Evolutionary conservation across 345 rosid species (phyloP), one percentile per base, ranked within the genome.

Genomic region (Euphorbia pulcherrima): DNA sequence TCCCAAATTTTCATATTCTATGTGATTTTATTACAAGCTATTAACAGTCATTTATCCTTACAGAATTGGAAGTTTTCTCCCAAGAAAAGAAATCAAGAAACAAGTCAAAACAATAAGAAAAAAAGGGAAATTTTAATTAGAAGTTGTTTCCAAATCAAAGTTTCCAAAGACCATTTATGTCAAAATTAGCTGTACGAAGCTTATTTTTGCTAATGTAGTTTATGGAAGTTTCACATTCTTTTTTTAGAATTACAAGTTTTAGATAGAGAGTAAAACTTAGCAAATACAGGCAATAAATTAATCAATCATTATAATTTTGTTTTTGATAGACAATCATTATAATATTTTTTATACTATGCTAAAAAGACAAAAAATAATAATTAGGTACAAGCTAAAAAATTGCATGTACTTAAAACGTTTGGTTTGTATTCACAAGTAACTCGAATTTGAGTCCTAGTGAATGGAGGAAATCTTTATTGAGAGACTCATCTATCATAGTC

Each of bases 141-240:
- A 64, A 46, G 24, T 64, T 27, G 55, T 46, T 64, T 4, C 18
- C 55, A 27, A 64, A 26, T 46, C 55, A 17, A 47, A 62, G 30
- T 33, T 44, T 14, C 21, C 9, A 1, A 44, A 24, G 27, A 11
- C 23, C 21, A 16, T 29, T 2, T 41, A 40, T 62, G 33, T 23
- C n/a, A 58, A 62, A 41, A 14, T 62, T 62, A 35, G 47, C 47
- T 35, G 23, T 60, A 35, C 41, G n/a, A 58, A 50, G 33, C 40
- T 8, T 28, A 10, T 58, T n/a, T 28, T 24, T 62, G 20, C 6
- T 41, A n/a, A 10, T 62, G 51, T 62, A 23, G 41, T 62, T 51
- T 21, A 39, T 37, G 44, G 46, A 17, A 61, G 10, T 61, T 39
- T 62, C 23, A 17, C 35, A 62, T 44, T 44, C 53, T 29, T 17